Base-by-base conservation (phyloP, 768 basidiomycete species). In the Amanita polypyramis region DNA sequence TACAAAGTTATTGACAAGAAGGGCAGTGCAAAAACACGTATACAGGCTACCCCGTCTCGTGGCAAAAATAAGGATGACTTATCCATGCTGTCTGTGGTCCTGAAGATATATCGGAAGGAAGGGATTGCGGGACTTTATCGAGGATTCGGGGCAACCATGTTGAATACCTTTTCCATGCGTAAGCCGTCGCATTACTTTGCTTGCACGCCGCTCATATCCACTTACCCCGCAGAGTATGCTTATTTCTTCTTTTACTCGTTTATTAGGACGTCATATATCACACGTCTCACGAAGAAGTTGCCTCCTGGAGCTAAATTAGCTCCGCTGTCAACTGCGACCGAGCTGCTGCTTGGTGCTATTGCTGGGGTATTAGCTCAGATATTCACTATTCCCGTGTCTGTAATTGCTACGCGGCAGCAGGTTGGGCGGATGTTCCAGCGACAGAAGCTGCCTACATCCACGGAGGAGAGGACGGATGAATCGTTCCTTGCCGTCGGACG, bases 171-270 rank as follows among this genome's bases (percentile, higher is more conserved):
- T 65, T 95, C 92, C 32, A 88, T 86, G 81, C 93, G 95, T 93
- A 59, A 59, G 47, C 30, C 11, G 11, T 19, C 17, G 14, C 14
- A 9, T 36, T 90, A 44, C 33, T 23, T 36, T 23, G 19, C 29
- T 77, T 19, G 17, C 25, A 35, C 37, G 23, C 37, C 30, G 35
- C 33, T 17, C 46, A 53, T 51, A 44, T 56, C 54, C 4, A 17
- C 27, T 52, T 27, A 21, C 25, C 36, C 7, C 53, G 25, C 34
- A 96, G 94, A 96, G 79, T 97, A 94, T 60, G 95, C 96, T 20
- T 99, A 99, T 69, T 99, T 99, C 75, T 98, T 95, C 75, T 98
- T 96, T 70, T 97, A 98, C 63, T 87, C 93, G 17, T 73, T 92
- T 63, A 85, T 98, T 20, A 79, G 96, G 54, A 79, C 74, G 17